A percentile compares a stretch with the other conserved stretches of the same genome.
phyloP scores from a whole-genome alignment of 495 filamentous ascomycete species.

The Podospora anserina region DNA sequence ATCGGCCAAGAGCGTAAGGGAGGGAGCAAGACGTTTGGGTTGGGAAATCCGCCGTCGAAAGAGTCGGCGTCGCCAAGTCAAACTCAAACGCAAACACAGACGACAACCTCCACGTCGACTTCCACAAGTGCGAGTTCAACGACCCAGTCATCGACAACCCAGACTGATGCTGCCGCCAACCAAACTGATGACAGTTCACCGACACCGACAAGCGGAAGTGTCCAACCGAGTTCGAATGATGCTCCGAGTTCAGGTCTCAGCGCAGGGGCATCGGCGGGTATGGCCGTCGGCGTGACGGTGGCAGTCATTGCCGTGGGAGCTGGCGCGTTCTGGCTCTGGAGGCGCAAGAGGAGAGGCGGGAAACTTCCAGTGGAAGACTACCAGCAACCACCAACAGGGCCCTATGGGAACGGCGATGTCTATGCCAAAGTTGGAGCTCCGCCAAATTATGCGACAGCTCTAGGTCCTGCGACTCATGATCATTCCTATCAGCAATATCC shows the following conservation, averaged over 20 bases:
- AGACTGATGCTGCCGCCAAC: not conserved
- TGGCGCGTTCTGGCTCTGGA: not conserved
- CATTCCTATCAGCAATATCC: not conserved
- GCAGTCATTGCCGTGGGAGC: not conserved
- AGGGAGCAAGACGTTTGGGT: constrained; percentile 3
- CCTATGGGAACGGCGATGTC: not conserved
- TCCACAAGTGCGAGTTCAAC: not conserved
- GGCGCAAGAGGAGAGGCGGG: not conserved
- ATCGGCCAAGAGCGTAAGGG: constrained; percentile 6
- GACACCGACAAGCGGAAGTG: no score
- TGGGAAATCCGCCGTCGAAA: not conserved
- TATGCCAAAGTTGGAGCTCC: not conserved
- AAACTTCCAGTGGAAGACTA: not conserved
- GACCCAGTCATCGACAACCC: not conserved
- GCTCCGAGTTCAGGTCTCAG: constrained; percentile 6
- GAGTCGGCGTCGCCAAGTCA: not conserved
- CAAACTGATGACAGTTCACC: not conserved
- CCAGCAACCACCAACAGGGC: not conserved
- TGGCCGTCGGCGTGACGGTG: constrained; percentile 2
- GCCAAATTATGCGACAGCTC: not conserved
- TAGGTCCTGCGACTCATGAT: not conserved
- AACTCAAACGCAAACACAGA: not conserved
- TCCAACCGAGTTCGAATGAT: not conserved
- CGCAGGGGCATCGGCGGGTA: constrained; percentile 13
- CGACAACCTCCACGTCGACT: not conserved